Conservation (phyloP, 2,329 filamentous ascomycete species). For the Cryphonectria nitschkei region DNA sequence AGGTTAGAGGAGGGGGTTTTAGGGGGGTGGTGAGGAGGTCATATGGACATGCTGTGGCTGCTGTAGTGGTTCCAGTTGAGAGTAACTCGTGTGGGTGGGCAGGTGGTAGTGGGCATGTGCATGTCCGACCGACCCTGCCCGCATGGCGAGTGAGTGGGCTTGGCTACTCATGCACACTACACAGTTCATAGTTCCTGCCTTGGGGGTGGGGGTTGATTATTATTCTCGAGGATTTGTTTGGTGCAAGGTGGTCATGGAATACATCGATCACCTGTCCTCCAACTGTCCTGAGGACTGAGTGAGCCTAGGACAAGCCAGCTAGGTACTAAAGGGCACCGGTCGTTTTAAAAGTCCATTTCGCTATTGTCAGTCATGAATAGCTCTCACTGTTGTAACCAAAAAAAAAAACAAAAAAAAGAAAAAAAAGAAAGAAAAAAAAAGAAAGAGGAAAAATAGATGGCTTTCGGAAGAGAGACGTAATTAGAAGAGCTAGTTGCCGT, state of each 20-base stretch:
- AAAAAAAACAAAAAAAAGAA: not conserved
- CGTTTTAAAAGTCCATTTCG: too few relatives aligned
- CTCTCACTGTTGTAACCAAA: not conserved
- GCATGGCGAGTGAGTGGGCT: not conserved
- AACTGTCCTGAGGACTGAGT: not conserved
- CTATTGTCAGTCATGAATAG: not conserved
- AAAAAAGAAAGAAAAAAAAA: not conserved
- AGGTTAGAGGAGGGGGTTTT: slow-evolving; percentile 12
- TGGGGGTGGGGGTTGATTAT: not conserved
- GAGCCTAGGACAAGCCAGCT: not conserved
- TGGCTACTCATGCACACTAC: not conserved
- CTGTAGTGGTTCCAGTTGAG: not conserved
- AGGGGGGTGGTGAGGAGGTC: slow-evolving; percentile 12
- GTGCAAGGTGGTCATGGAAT: not conserved
- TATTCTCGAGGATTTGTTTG: not conserved
- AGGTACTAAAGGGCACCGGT: not conserved
- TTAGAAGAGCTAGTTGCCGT: slow-evolving; percentile 2
- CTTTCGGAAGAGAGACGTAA: not conserved
- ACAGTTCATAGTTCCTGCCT: not conserved
- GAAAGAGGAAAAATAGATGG: not conserved
- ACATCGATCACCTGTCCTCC: not conserved
- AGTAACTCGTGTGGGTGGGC: not conserved
- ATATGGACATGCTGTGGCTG: slow-evolving; percentile 2
- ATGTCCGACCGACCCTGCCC: not conserved
- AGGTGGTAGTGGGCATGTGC: not conserved